Evolutionary conservation across 192 early-diverging fungal species (phyloP).

Genomic region (Coemansia asiatica): DNA sequence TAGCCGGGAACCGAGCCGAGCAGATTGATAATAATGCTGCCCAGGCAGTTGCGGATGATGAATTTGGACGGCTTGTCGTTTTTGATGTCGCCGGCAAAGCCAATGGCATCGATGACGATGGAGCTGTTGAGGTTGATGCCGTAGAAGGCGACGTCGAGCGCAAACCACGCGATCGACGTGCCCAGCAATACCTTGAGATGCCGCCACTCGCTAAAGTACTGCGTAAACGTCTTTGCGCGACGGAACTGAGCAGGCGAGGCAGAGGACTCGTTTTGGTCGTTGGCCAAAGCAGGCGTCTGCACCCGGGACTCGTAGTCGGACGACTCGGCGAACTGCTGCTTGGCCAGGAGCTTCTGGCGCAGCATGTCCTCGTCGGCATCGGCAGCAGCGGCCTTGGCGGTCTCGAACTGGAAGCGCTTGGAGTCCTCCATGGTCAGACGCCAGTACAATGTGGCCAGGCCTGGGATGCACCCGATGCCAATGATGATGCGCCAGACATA

Average conservation of each 20-base stretch:
- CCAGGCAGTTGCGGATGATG: conserved; percentile 72
- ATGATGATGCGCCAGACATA: conserved; percentile 91
- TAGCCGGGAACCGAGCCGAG: conserved; percentile 91
- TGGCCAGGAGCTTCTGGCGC: conserved; percentile 40
- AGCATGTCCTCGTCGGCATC: conserved; percentile 53
- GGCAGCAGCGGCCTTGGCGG: conserved; percentile 35
- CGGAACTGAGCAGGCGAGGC: not conserved
- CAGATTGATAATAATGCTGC: conserved; percentile 88
- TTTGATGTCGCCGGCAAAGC: conserved; percentile 55
- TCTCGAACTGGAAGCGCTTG: conserved; percentile 67
- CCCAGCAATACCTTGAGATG: conserved; percentile 80
- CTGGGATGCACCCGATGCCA: conserved; percentile 83
- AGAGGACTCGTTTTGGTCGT: not conserved
- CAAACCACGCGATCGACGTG: conserved; percentile 75
- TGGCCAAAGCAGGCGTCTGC: conserved; percentile 8
- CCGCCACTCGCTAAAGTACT: conserved; percentile 76
- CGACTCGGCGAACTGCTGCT: conserved; percentile 22
- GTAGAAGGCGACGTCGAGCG: conserved; percentile 79
- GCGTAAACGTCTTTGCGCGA: conserved; percentile 56
- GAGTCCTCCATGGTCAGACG: conserved; percentile 92
- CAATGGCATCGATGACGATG: conserved; percentile 70
- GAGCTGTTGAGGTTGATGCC: conserved; percentile 81
- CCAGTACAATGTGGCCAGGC: conserved; percentile 83
- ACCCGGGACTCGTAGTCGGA: conserved; percentile 18
- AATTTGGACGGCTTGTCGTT: conserved; percentile 37